Base-by-base conservation (phyloP, 768 basidiomycete genomes). In the Astraeus odoratus region DNA sequence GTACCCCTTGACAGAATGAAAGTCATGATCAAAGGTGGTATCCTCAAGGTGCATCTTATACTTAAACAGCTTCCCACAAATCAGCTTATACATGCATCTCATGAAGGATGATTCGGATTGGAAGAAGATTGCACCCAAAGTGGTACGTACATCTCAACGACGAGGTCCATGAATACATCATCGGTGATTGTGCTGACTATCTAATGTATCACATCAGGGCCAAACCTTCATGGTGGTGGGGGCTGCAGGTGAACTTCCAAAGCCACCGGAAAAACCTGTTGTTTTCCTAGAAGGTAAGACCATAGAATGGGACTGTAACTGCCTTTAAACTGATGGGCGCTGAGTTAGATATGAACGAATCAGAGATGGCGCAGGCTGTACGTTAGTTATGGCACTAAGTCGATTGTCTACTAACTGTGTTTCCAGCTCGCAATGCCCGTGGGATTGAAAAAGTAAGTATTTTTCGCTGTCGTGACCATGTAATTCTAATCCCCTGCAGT, bases 221-320 rank as follows among this genome's bases (percentile, higher is more conserved):
- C 90, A 93, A 66, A 85, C 81, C 0, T 87, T 95, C 65, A 92
- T 83, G 74, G 89, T 95, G 24, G 90, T 98, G 57, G 95, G 96
- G 31, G 80, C 92, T 3, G 88, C 94, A 2, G 93, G 89, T 6
- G 90, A 93, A 50, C 74, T 97, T 0, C 95, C 94, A 8, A 85
- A 89, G 60, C 81, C 92, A 0, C 96, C 96, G 10, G 67, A 76
- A 30, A 79, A 84, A 38, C 83, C 83, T 0, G 68, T 81, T 25
- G 78, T 87, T 25, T 97, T 97, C 64, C 67, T 96, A 9, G 92
- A 96, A 73, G 86, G 88, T 86, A 43, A 30, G 70, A 46, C 50
- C 34, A 8, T 20, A 16, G 8, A 4, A 18, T 38, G 9, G 10
- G 35, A 15, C 16, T 12, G 26, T 24, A 24, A 43, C 37, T 31